Conservation (phyloP, 208 protist genomes). For the Trypanosoma theileri region DNA sequence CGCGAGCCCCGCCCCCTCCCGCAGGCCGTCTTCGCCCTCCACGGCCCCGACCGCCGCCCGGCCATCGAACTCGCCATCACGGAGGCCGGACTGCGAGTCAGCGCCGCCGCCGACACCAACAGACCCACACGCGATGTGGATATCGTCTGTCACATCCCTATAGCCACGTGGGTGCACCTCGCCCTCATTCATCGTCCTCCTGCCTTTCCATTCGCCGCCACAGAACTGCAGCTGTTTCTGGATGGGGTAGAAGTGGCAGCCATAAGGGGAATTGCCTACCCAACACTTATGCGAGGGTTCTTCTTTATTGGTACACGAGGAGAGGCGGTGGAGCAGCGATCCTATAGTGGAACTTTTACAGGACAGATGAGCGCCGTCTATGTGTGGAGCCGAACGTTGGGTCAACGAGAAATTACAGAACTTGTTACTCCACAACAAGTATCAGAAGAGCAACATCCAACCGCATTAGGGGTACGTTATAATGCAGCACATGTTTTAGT, state of each 20-base stretch:
- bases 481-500: conserved; percentile 48
- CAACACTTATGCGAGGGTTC: conserved; percentile 42
- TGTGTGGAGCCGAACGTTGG: conserved; percentile 56
- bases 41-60: conserved; percentile 34
- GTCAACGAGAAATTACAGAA: conserved; percentile 35
- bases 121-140: conserved; percentile 15
- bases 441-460: no score
- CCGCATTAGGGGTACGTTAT: conserved; percentile 8
- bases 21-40: conserved; percentile 44
- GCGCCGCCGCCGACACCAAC: conserved; percentile 11
- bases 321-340: conserved; percentile 56
- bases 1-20: conserved; percentile 35
- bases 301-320: conserved; percentile 55
- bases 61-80: conserved; percentile 35
- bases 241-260: conserved; percentile 42
- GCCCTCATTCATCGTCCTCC: conserved; percentile 32
- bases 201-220: conserved; percentile 26
- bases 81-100: not conserved
- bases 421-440: conserved; percentile 18
- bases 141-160: conserved; percentile 24
- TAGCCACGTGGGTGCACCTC: conserved; percentile 40
- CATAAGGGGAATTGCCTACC: conserved; percentile 46
- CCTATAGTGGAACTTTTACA: conserved; percentile 44
- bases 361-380: conserved; percentile 70
- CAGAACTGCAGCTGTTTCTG: conserved; percentile 45